Evolutionary conservation across 345 rosid genomes (phyloP).

Genomic region (Eucalyptus pauciflora): DNA sequence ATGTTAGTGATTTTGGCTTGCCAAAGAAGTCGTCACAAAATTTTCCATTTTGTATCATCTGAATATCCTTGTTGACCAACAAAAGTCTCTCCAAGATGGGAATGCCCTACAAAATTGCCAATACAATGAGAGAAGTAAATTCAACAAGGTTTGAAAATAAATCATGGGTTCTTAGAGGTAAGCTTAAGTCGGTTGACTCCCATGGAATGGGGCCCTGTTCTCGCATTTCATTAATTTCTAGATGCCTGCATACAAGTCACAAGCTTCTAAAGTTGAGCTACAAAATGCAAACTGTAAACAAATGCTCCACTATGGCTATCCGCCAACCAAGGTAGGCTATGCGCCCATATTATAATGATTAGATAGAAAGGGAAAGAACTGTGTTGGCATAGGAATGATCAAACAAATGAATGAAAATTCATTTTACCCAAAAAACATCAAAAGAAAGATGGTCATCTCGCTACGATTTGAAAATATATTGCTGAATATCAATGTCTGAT

Average conservation of each 20-base stretch:
- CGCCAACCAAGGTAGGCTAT: fast-evolving
- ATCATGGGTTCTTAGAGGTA: no score
- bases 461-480: not conserved
- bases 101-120: not conserved
- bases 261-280: not conserved
- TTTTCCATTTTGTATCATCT: fast-evolving
- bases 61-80: not conserved
- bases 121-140: no score
- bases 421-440: not conserved
- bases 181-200: no score
- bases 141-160: fast-evolving
- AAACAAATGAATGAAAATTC: not conserved
- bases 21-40: not conserved
- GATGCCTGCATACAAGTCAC: not conserved
- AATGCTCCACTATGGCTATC: not conserved
- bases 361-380: not conserved
- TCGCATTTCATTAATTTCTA: not conserved
- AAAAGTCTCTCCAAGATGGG: not conserved
- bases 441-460: not conserved
- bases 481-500: fast-evolving
- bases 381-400: not conserved
- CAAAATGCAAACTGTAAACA: not conserved
- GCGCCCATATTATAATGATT: not conserved
- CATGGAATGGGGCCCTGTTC: fast-evolving
- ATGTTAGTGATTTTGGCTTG: not conserved